phyloP scores from a whole-genome alignment of 179 eudicot genomes.

The Drosera spatulata region DNA sequence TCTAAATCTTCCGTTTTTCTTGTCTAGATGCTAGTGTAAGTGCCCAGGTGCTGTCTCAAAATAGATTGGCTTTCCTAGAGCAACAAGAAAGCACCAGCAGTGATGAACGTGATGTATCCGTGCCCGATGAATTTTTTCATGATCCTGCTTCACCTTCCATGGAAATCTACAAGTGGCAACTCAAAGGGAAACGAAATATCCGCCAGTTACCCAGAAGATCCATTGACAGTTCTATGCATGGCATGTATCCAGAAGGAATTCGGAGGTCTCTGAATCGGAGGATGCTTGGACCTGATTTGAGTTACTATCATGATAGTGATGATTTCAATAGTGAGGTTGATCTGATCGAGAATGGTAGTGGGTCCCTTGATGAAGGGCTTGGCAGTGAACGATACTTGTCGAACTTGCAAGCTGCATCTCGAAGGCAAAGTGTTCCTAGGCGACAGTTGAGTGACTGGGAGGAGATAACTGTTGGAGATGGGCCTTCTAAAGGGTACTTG shows the following conservation, averaged over 20 bases:
- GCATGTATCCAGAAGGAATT: conserved; percentile 22
- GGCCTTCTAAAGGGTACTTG: conserved; percentile 38
- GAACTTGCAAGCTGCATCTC: conserved; percentile 23
- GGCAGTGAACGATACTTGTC: conserved; percentile 22
- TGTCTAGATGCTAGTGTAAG: conserved; percentile 46
- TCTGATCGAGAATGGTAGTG: conserved; percentile 27
- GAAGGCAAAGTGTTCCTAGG: conserved; percentile 21
- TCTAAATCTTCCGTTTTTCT: neutral
- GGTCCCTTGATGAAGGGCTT: conserved; percentile 19
- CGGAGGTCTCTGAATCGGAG: conserved; percentile 21
- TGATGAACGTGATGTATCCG: conserved; percentile 36
- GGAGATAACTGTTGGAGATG: conserved; percentile 40
- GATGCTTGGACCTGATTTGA: conserved; percentile 13
- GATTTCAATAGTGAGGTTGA: conserved; percentile 32
- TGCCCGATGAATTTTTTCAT: conserved; percentile 24
- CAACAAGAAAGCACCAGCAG: conserved; percentile 52
- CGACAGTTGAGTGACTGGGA: conserved; percentile 35
- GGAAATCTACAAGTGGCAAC: conserved; percentile 71
- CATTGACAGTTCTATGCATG: conserved; percentile 16
- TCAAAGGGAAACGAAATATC: conserved; percentile 75
- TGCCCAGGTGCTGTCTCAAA: conserved; percentile 34
- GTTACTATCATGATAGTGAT: conserved; percentile 21
- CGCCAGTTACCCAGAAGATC: conserved; percentile 44
- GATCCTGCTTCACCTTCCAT: conserved; percentile 20
- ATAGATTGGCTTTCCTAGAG: conserved; percentile 28